These are phyloP conservation scores for Fusarium anthophilum DNA, from an alignment of 2,329 filamentous ascomycete species.

Conservation along the genomic window DNA sequence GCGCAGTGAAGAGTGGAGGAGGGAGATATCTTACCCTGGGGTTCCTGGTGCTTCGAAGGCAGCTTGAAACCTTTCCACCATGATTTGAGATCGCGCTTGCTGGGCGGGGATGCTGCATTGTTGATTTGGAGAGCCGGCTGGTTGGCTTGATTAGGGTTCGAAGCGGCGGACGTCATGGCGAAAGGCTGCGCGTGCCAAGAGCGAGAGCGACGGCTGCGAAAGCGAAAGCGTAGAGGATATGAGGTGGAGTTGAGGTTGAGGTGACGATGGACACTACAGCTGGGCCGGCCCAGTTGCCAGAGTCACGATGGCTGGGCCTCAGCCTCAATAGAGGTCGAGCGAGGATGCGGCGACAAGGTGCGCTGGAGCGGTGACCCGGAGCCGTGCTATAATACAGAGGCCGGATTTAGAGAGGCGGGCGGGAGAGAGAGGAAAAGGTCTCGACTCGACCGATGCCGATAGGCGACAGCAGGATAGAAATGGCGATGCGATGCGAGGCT, in stretches of 20 bases:
- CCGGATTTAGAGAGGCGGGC: conserved; percentile 8
- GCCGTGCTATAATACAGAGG: conserved; percentile 12
- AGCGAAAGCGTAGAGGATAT: conserved; percentile 7
- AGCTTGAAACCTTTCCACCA: conserved; percentile 99
- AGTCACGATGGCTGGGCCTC: conserved; percentile 39
- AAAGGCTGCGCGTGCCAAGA: conserved; percentile 22
- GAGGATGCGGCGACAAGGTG: conserved; percentile 26
- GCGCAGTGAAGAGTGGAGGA: conserved; percentile 10
- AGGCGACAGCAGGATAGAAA: conserved; percentile 17
- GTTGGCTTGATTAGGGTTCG: conserved; percentile 47
- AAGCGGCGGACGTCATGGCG: conserved; percentile 51
- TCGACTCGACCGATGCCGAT: conserved; percentile 17
- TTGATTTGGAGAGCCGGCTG: conserved; percentile 44
- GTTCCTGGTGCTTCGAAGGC: conserved; percentile 64
- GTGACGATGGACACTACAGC: conserved; percentile 35
- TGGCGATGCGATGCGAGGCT: conserved; percentile 27
- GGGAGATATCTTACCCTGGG: conserved; percentile 56
- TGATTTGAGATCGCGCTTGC: conserved; percentile 86
- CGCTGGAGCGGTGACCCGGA: conserved; percentile 24
- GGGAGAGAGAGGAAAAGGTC: conserved; percentile 1
- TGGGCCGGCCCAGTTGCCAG: conserved; percentile 43
- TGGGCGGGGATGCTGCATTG: conserved; percentile 74
- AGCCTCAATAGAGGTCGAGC: conserved; percentile 28
- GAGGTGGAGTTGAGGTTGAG: conserved; percentile 13
- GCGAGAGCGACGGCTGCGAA: conserved; percentile 6